Conservation (phyloP, 2,329 filamentous ascomycete genomes). For the Daldinia sp. region DNA sequence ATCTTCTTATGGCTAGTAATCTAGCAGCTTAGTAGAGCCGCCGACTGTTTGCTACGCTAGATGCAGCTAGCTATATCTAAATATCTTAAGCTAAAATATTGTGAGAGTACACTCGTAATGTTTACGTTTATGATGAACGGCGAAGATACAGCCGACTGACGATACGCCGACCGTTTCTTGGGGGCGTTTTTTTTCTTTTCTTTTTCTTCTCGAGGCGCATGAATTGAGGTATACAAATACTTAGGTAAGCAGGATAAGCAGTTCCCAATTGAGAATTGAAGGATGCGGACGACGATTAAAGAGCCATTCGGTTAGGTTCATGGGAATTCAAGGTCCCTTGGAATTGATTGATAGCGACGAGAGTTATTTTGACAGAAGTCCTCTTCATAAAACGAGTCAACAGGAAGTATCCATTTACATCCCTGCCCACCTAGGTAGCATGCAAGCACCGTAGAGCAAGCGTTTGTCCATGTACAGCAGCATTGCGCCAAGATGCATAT, state of each 20-base stretch:
- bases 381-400: neutral
- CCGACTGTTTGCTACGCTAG: slow-evolving; percentile 13
- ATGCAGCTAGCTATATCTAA: neutral
- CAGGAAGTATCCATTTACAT: no score
- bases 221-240: neutral
- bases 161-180: neutral
- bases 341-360: neutral
- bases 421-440: no score
- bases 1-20: neutral
- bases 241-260: neutral
- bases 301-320: neutral
- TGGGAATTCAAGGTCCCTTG: neutral
- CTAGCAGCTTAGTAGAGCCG: slow-evolving; percentile 10
- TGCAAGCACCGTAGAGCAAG: neutral
- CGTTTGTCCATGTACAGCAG: neutral
- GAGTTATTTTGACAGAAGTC: neutral
- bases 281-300: neutral
- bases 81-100: neutral
- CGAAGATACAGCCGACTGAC: neutral
- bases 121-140: neutral
- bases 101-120: neutral
- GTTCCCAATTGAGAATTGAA: neutral
- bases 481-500: neutral
- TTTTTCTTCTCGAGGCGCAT: neutral
- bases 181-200: no score